phyloP scores from a whole-genome alignment of 306 rosid species.

The Dicorynia guianensis region DNA sequence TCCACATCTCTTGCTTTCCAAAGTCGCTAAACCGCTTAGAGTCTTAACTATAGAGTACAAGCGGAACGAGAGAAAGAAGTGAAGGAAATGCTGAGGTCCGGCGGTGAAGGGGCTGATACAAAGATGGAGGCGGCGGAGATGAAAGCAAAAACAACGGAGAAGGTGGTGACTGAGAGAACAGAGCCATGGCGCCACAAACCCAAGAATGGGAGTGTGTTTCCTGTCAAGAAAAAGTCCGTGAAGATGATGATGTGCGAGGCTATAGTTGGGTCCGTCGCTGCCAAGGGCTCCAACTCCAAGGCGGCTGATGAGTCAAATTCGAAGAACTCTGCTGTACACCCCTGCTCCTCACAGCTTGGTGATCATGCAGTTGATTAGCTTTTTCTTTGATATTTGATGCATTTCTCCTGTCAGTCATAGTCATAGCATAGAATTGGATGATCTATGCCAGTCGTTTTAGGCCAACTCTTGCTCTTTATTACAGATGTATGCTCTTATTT shows the following conservation, averaged over 20 bases:
- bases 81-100: not conserved
- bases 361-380: not conserved
- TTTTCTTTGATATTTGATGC: not conserved
- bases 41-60: too few relatives aligned
- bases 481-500: too few relatives aligned
- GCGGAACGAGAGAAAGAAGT: too few relatives aligned
- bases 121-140: not conserved
- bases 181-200: not conserved
- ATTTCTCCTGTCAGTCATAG: not conserved
- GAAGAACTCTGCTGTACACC: not conserved
- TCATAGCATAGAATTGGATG: too few relatives aligned
- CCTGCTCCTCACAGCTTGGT: not conserved
- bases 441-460: too few relatives aligned
- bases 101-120: not conserved
- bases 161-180: not conserved
- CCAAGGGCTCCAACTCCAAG: too few relatives aligned
- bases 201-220: not conserved
- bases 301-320: not conserved
- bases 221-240: conserved; percentile 16
- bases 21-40: too few relatives aligned
- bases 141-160: not conserved
- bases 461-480: too few relatives aligned
- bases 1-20: too few relatives aligned
- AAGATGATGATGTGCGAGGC: not conserved
- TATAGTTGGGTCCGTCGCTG: not conserved